phyloP scores from a whole-genome alignment of 202 grass and related monocot genomes.

The Panicum hallii region DNA sequence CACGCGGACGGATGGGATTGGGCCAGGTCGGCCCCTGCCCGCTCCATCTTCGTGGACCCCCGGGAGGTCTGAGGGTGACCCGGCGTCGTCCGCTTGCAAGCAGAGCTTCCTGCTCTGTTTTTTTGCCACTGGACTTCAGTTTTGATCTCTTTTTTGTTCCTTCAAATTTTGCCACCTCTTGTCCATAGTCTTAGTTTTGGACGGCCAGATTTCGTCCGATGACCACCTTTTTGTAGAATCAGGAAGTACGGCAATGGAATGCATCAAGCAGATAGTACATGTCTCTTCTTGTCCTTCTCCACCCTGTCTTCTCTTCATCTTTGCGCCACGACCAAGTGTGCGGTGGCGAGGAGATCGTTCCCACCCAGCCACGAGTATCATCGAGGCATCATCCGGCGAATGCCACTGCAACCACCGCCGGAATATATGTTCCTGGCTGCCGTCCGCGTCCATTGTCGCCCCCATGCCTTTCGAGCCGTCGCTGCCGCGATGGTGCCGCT shows the following conservation, averaged over 20 bases:
- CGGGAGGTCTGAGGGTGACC: slow-evolving; percentile 66
- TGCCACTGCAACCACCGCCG: slow-evolving; percentile 4
- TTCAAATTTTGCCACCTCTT: background rate
- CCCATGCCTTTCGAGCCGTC: slow-evolving; percentile 10
- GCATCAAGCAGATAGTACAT: background rate
- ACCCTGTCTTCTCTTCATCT: background rate
- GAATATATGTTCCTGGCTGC: slow-evolving; percentile 8
- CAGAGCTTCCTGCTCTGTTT: background rate
- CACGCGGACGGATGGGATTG: slow-evolving; percentile 68
- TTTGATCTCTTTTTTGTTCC: background rate
- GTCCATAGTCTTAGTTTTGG: slow-evolving; percentile 15
- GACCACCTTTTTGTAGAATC: background rate
- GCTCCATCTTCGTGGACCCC: slow-evolving; percentile 84
- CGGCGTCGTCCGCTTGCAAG: slow-evolving; percentile 1
- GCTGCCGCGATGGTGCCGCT: background rate
- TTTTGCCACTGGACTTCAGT: background rate
- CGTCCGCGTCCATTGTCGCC: slow-evolving; percentile 4
- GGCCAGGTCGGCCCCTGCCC: slow-evolving; percentile 61
- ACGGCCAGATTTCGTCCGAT: slow-evolving; percentile 4
- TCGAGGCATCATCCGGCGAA: background rate
- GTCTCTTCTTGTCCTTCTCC: background rate
- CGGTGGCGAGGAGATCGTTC: background rate
- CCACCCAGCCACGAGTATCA: background rate
- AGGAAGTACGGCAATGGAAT: background rate
- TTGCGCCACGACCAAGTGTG: slow-evolving; percentile 1